A percentile compares a stretch with the other conserved stretches of the same genome.
Evolutionary conservation across 2,329 filamentous ascomycete genomes (phyloP).

Genomic region (Ceratocystis huliohia): DNA sequence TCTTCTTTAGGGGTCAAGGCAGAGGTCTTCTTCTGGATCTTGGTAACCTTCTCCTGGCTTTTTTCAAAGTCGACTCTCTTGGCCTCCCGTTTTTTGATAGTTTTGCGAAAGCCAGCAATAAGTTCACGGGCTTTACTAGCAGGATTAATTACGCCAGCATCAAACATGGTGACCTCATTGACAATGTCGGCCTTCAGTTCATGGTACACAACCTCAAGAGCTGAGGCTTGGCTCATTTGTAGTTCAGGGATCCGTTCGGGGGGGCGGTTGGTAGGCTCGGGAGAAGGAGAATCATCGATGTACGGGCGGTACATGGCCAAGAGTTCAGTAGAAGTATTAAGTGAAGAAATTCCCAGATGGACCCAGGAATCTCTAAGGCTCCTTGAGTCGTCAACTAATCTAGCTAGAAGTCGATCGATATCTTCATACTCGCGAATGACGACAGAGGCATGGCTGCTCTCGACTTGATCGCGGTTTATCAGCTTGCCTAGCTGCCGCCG

Average conservation of each 20-base stretch:
- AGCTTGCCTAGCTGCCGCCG: constrained; percentile 64
- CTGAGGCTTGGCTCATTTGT: constrained; percentile 51
- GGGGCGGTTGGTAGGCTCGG: constrained; percentile 31
- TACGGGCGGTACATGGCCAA: constrained; percentile 67
- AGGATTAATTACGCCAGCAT: constrained; percentile 55
- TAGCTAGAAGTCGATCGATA: constrained; percentile 59
- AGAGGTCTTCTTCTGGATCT: constrained; percentile 53
- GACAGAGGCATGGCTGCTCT: constrained; percentile 63
- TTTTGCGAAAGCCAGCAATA: constrained; percentile 62
- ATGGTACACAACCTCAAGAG: constrained; percentile 53
- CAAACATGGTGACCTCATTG: constrained; percentile 58
- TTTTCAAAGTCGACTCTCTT: constrained; percentile 72
- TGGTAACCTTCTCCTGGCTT: constrained; percentile 57
- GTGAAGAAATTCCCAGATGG: constrained; percentile 55
- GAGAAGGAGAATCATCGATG: constrained; percentile 43
- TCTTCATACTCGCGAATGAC: constrained; percentile 71
- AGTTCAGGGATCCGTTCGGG: constrained; percentile 42
- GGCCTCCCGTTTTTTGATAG: constrained; percentile 74
- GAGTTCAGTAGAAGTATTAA: constrained; percentile 53
- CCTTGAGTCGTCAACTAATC: constrained; percentile 64
- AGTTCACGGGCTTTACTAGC: constrained; percentile 55
- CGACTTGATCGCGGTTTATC: constrained; percentile 52
- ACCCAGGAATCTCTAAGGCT: constrained; percentile 71
- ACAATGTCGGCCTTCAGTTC: constrained; percentile 60
- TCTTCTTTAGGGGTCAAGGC: constrained; percentile 63